phyloP scores from a whole-genome alignment of 2,329 filamentous ascomycete species.

The Nigrospora osmanthi region DNA sequence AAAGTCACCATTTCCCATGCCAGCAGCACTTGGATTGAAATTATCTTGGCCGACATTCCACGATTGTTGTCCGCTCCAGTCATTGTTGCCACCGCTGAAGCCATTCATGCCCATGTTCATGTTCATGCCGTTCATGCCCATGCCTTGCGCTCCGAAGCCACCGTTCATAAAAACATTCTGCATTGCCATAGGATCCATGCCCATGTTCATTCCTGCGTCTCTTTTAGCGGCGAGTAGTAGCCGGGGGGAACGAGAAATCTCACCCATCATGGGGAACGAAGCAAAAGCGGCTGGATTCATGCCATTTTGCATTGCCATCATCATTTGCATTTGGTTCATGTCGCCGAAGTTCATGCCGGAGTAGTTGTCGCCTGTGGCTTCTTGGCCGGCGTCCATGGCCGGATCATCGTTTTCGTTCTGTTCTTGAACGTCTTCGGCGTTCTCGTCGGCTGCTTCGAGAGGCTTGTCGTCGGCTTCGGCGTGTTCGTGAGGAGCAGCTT shows the following conservation, averaged over 20 bases:
- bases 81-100: slow-evolving; percentile 64
- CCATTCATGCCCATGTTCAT: slow-evolving; percentile 71
- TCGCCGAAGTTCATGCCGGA: slow-evolving; percentile 57
- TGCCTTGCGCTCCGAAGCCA: slow-evolving; percentile 64
- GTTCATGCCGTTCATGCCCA: slow-evolving; percentile 68
- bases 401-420: slow-evolving; percentile 21
- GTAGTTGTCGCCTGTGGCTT: slow-evolving; percentile 40
- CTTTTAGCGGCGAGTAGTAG: slow-evolving; percentile 3
- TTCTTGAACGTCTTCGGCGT: slow-evolving; percentile 10
- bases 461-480: slow-evolving; percentile 4
- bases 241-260: slow-evolving; percentile 24
- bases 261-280: slow-evolving; percentile 80
- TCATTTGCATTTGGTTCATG: slow-evolving; percentile 72
- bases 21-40: slow-evolving; percentile 79
- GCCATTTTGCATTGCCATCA: slow-evolving; percentile 69
- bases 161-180: slow-evolving; percentile 74
- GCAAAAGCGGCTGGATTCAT: slow-evolving; percentile 49
- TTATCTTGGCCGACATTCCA: slow-evolving; percentile 84
- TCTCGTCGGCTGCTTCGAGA: slow-evolving; percentile 5
- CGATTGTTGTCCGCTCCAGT: slow-evolving; percentile 74
- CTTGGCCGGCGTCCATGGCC: slow-evolving; percentile 21
- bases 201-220: slow-evolving; percentile 67
- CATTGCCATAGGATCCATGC: slow-evolving; percentile 74
- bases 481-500: slow-evolving; percentile 3
- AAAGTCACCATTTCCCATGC: slow-evolving; percentile 75